These are phyloP conservation scores for Cladosporium sp. DNA, from an alignment of 2,329 filamentous ascomycete genomes.

Conservation along the genomic window DNA sequence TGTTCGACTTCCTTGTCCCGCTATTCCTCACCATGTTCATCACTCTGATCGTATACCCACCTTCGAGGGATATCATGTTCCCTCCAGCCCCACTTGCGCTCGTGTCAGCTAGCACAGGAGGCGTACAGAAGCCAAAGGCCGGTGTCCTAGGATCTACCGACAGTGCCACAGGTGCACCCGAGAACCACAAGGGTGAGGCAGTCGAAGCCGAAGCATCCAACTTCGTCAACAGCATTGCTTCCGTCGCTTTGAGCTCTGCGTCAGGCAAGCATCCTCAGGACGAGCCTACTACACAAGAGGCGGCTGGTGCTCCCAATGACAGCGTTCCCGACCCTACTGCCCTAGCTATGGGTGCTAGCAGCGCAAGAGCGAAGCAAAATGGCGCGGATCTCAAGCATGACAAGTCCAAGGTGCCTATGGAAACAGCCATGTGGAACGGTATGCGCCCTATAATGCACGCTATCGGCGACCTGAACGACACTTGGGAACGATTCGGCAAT, in stretches of 20 bases:
- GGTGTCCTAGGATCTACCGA: conserved; percentile 72
- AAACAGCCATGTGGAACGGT: conserved; percentile 70
- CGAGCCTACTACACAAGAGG: conserved; percentile 51
- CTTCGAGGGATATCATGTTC: conserved; percentile 61
- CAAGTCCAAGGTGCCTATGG: conserved; percentile 74
- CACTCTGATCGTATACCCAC: conserved; percentile 62
- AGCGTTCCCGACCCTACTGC: conserved; percentile 59
- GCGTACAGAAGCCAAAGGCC: conserved; percentile 70
- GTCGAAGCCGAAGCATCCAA: conserved; percentile 80
- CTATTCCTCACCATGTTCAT: conserved; percentile 57
- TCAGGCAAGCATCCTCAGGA: conserved; percentile 71
- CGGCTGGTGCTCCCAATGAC: conserved; percentile 40
- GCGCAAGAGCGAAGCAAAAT: conserved; percentile 50
- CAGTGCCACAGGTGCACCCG: conserved; percentile 74
- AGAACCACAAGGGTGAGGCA: conserved; percentile 78
- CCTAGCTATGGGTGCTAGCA: conserved; percentile 50
- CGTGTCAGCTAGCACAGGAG: conserved; percentile 65
- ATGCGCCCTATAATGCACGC: conserved; percentile 69
- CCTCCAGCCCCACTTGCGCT: conserved; percentile 73
- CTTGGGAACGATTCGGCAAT: conserved; percentile 61
- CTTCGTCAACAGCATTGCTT: conserved; percentile 69
- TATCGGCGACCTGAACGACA: conserved; percentile 56
- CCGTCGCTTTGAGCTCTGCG: conserved; percentile 69
- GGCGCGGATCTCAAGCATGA: conserved; percentile 59
- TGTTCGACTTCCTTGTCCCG: conserved; percentile 66